These are phyloP conservation scores for Isoetes taiwanensis DNA, from an alignment of 75 land plant species.

Conservation along the genomic window DNA sequence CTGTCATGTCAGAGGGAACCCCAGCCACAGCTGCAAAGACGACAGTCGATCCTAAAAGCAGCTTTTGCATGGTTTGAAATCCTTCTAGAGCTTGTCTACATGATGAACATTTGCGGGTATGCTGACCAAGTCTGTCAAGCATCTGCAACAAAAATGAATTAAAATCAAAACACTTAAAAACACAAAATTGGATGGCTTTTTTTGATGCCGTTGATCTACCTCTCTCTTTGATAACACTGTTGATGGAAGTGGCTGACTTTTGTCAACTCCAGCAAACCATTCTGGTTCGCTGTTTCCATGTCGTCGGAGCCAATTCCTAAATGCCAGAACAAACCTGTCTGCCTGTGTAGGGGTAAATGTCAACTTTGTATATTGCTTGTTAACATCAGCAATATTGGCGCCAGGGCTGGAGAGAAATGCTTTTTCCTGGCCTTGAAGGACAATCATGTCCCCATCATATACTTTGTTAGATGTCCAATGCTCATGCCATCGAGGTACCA, in stretches of 20 bases:
- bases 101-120: conserved; percentile 80
- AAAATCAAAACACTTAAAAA: no score
- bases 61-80: conserved; percentile 51
- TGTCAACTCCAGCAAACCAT: conserved; percentile 2
- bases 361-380: conserved; percentile 13
- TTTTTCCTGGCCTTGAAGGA: conserved; percentile 16
- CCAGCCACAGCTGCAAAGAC: conserved; percentile 63
- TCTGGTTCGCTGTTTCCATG: conserved; percentile 10
- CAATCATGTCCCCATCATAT: conserved; percentile 16
- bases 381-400: not conserved
- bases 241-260: conserved; percentile 57
- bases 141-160: conserved; percentile 36
- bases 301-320: conserved; percentile 20
- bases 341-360: conserved; percentile 17
- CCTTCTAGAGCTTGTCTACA: conserved; percentile 53
- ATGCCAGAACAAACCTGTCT: conserved; percentile 19
- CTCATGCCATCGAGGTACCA: conserved; percentile 19
- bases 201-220: conserved; percentile 29
- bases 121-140: conserved; percentile 94
- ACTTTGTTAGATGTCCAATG: conserved; percentile 17
- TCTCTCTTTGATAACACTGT: conserved; percentile 47
- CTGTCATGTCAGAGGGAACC: conserved; percentile 50
- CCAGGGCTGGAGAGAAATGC: not conserved
- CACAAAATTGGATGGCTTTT: no score
- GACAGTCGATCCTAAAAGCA: conserved; percentile 54